Percentiles rank a stretch among this genome's conserved stretches.
Evolutionary conservation across 2,329 filamentous ascomycete genomes (phyloP).

Genomic region (Dothideomycetes sp.): DNA sequence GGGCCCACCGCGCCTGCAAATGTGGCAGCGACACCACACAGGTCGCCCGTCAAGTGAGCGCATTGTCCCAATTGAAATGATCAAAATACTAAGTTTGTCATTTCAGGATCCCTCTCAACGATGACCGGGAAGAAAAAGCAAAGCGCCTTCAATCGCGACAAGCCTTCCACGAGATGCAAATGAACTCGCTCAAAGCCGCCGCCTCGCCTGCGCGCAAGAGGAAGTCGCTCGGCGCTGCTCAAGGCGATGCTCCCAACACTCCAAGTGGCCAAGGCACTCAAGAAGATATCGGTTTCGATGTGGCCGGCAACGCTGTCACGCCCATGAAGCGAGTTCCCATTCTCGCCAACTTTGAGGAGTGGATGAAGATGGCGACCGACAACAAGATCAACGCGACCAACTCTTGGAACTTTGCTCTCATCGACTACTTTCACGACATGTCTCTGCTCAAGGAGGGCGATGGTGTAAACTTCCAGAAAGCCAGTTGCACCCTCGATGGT

Average conservation of each 20-base stretch:
- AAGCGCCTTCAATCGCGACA: constrained; percentile 78
- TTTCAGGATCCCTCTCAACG: constrained; percentile 81
- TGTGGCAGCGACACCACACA: constrained; percentile 39
- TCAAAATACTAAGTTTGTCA: constrained; percentile 1
- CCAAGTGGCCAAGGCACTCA: constrained; percentile 29
- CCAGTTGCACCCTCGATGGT: constrained; percentile 91
- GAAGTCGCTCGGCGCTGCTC: constrained; percentile 37
- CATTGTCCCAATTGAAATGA: constrained; percentile 1
- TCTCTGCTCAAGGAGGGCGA: constrained; percentile 91
- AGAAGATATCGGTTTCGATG: constrained; percentile 46
- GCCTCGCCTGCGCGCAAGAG: constrained; percentile 60
- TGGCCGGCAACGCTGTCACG: constrained; percentile 68
- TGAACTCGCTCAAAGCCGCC: constrained; percentile 81
- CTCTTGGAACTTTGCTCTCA: constrained; percentile 99
- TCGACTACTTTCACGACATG: constrained; percentile 99
- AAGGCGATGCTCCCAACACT: constrained; percentile 37
- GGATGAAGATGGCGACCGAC: constrained; percentile 99
- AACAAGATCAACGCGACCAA: constrained; percentile 95
- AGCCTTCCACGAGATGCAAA: constrained; percentile 78
- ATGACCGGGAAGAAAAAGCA: constrained; percentile 87
- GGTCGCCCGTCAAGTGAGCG: constrained; percentile 36
- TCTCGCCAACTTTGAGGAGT: constrained; percentile 96
- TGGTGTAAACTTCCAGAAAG: constrained; percentile 96
- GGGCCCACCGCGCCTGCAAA: constrained; percentile 30
- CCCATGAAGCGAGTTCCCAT: constrained; percentile 95